Conservation (phyloP, 2,329 filamentous ascomycete genomes). For the Botrytis aclada region DNA sequence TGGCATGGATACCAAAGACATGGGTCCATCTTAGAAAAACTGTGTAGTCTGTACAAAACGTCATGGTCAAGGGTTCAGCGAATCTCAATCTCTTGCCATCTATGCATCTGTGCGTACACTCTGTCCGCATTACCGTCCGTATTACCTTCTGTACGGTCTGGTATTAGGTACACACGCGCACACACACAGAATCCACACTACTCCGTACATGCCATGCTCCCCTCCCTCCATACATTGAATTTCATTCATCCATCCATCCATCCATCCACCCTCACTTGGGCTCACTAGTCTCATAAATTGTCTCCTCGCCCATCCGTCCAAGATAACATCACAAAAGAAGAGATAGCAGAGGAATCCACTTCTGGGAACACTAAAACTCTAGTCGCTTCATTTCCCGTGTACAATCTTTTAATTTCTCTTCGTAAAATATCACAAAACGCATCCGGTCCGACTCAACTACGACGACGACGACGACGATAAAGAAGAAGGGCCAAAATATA, state of each 20-base stretch:
- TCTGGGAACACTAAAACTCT: neutral
- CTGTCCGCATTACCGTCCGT: no score
- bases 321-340: neutral
- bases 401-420: neutral
- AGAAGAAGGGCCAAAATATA: neutral
- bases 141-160: no score
- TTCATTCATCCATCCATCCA: neutral
- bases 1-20: neutral
- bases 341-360: neutral
- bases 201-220: neutral
- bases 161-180: neutral
- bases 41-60: neutral
- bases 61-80: constrained; percentile 6
- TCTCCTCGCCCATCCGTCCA: neutral
- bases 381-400: neutral
- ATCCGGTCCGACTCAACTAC: neutral
- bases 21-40: neutral
- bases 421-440: neutral
- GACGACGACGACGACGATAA: neutral
- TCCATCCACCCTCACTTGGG: neutral
- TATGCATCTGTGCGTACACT: neutral
- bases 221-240: neutral
- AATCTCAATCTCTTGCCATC: constrained; percentile 1
- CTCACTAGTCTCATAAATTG: neutral
- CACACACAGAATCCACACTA: neutral